A percentile compares a stretch with the other conserved stretches of the same genome.
Conservation (phyloP, 2,329 filamentous ascomycete genomes). For the Colletotrichum destructivum region DNA sequence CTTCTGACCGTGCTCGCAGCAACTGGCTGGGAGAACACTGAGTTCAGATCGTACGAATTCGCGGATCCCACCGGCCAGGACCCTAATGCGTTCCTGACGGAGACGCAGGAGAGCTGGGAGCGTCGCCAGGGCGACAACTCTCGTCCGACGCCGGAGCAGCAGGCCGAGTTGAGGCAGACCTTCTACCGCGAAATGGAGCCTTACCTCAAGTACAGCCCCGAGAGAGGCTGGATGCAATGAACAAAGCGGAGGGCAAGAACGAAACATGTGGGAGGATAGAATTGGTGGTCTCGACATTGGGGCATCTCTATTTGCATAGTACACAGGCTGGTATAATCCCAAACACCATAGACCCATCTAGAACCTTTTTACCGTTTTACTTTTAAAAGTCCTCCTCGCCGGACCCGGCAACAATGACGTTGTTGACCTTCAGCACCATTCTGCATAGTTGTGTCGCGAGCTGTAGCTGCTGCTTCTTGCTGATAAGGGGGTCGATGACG, state of each 20-base stretch:
- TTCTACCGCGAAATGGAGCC: slow-evolving; percentile 54
- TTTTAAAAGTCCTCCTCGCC: slow-evolving; percentile 89
- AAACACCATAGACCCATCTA: slow-evolving; percentile 41
- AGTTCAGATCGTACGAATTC: slow-evolving; percentile 79
- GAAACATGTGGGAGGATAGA: neutral
- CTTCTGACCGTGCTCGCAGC: slow-evolving; percentile 58
- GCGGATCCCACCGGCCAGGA: slow-evolving; percentile 66
- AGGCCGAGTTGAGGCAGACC: slow-evolving; percentile 59
- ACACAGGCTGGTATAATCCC: slow-evolving; percentile 44
- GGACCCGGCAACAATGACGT: slow-evolving; percentile 91
- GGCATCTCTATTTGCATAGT: slow-evolving; percentile 44
- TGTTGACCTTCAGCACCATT: slow-evolving; percentile 98
- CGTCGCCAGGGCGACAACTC: slow-evolving; percentile 58
- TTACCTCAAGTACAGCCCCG: slow-evolving; percentile 53
- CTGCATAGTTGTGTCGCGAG: slow-evolving; percentile 97
- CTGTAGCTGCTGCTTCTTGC: slow-evolving; percentile 97
- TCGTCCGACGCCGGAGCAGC: slow-evolving; percentile 62
- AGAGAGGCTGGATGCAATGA: slow-evolving; percentile 41
- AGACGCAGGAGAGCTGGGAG: slow-evolving; percentile 65
- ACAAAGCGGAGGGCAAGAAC: slow-evolving; percentile 4
- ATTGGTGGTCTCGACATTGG: slow-evolving; percentile 40
- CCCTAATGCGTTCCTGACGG: slow-evolving; percentile 61
- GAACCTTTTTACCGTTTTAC: slow-evolving; percentile 35
- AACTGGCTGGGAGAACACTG: slow-evolving; percentile 82
- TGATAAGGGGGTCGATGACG: slow-evolving; percentile 97